These are phyloP conservation scores for Colletotrichum tamarilloi DNA, from an alignment of 2,329 filamentous ascomycete species.

Conservation along the genomic window DNA sequence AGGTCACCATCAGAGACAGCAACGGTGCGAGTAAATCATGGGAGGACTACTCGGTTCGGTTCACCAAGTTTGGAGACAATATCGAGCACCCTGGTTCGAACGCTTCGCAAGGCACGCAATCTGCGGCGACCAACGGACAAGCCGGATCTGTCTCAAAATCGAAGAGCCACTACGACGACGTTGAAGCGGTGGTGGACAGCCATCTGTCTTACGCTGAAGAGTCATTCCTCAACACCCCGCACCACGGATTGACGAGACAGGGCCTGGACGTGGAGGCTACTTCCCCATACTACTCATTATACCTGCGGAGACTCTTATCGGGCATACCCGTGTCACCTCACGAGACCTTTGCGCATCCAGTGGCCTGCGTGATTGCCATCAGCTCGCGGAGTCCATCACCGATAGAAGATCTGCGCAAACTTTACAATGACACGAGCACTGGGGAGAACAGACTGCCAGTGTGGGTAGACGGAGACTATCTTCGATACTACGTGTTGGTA, in stretches of 20 bases:
- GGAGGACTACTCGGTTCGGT: slow-evolving; percentile 92
- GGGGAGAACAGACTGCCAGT: slow-evolving; percentile 79
- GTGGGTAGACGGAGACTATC: slow-evolving; percentile 92
- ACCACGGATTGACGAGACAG: slow-evolving; percentile 52
- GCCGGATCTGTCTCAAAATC: slow-evolving; percentile 31
- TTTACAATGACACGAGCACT: slow-evolving; percentile 87
- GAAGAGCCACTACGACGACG: slow-evolving; percentile 63
- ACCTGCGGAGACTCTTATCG: slow-evolving; percentile 85
- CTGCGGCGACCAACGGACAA: slow-evolving; percentile 43
- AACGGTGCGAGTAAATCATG: slow-evolving; percentile 83
- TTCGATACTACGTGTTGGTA: slow-evolving; percentile 95
- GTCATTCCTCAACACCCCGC: slow-evolving; percentile 54
- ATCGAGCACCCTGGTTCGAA: slow-evolving; percentile 61
- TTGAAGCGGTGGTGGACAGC: slow-evolving; percentile 83
- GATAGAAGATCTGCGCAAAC: slow-evolving; percentile 84
- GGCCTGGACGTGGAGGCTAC: slow-evolving; percentile 62
- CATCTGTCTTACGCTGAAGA: slow-evolving; percentile 83
- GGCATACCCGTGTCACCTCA: slow-evolving; percentile 82
- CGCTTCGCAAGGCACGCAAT: slow-evolving; percentile 43
- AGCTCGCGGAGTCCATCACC: slow-evolving; percentile 87
- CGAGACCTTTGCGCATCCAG: slow-evolving; percentile 94
- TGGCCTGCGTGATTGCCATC: slow-evolving; percentile 93
- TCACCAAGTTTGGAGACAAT: slow-evolving; percentile 76
- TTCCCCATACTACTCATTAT: slow-evolving; percentile 87
- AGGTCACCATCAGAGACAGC: slow-evolving; percentile 91